Conservation (phyloP, 768 basidiomycete genomes). For the Mycena leptocephala region DNA sequence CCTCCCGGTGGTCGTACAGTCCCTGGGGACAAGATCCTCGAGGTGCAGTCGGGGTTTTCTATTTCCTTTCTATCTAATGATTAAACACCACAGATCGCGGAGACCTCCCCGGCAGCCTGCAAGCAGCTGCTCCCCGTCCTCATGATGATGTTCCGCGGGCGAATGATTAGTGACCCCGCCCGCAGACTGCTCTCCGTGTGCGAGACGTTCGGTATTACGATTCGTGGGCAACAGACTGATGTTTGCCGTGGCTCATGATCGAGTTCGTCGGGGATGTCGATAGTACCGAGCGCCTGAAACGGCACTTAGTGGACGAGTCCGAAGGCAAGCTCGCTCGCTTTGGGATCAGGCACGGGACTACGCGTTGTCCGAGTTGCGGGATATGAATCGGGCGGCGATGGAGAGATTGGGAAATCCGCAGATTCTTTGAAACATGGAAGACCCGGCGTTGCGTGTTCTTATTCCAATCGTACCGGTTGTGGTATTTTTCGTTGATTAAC, state of each 20-base stretch:
- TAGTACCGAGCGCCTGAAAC: slow-evolving; percentile 5
- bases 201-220: slow-evolving; percentile 23
- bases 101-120: slow-evolving; percentile 28
- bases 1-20: slow-evolving; percentile 23
- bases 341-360: slow-evolving; percentile 12
- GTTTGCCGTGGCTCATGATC: slow-evolving; percentile 19
- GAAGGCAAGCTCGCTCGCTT: slow-evolving; percentile 9
- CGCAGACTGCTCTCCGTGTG: background rate
- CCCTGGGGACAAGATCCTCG: slow-evolving; percentile 30
- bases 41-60: slow-evolving; percentile 8
- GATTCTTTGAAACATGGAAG: no score
- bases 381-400: slow-evolving; percentile 24
- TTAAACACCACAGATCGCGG: slow-evolving; percentile 18
- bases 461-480: no score
- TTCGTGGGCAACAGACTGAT: background rate
- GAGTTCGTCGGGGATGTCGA: slow-evolving; percentile 14
- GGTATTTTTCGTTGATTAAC: no score
- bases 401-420: slow-evolving; percentile 26
- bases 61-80: background rate
- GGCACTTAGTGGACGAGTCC: background rate
- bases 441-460: no score
- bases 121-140: slow-evolving; percentile 33
- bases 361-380: slow-evolving; percentile 11
- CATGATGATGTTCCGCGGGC: slow-evolving; percentile 10
- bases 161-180: slow-evolving; percentile 20